phyloP scores from a whole-genome alignment of 202 grass and related monocot species.

The Panicum hallii region DNA sequence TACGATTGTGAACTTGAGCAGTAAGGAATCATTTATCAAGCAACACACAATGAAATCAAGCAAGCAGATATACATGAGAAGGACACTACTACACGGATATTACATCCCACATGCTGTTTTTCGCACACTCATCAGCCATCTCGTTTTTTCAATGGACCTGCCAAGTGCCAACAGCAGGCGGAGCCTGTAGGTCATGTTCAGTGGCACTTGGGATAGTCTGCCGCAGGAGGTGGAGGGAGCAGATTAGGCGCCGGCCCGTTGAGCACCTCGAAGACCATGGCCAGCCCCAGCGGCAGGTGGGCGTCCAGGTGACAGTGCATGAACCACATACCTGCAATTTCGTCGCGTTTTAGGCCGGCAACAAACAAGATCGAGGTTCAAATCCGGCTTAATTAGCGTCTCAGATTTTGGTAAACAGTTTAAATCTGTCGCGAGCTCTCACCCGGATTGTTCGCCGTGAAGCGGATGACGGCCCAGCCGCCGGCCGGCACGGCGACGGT shows the following conservation, averaged over 20 bases:
- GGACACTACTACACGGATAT: background rate
- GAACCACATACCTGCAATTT: conserved; percentile 60
- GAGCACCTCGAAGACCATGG: conserved; percentile 62
- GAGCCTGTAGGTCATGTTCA: background rate
- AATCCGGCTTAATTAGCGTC: background rate
- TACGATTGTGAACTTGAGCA: background rate
- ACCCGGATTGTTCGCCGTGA: conserved; percentile 67
- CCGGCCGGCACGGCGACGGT: conserved; percentile 56
- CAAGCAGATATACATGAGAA: background rate
- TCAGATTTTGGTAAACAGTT: background rate
- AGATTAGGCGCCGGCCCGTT: conserved; percentile 50
- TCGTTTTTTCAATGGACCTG: no score
- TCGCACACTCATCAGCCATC: background rate
- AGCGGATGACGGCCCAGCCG: conserved; percentile 65
- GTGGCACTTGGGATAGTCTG: conserved; percentile 51
- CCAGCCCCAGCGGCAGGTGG: conserved; percentile 63
- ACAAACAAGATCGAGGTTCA: background rate
- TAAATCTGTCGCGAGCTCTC: background rate
- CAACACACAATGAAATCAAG: background rate
- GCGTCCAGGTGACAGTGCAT: conserved; percentile 71
- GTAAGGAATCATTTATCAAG: background rate
- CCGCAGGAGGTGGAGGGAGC: conserved; percentile 55
- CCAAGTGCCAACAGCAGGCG: no score
- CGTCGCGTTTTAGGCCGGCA: background rate
- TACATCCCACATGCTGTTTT: background rate